Conservation (phyloP, 352 stramenopile species). For the Globisporangium paroecandrum region DNA sequence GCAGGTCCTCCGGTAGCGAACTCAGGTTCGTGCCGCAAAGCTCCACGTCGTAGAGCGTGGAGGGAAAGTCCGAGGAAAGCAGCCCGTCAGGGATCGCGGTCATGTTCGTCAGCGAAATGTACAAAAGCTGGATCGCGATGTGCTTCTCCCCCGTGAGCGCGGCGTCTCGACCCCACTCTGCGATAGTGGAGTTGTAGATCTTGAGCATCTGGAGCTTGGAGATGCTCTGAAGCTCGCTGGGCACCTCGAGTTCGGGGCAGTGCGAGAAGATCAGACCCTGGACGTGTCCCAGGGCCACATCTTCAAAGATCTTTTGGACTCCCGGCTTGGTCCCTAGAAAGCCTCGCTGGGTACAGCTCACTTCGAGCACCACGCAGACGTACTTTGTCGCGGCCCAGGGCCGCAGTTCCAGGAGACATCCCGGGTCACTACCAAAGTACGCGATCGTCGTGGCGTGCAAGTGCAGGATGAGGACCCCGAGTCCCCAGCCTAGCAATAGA, state of each 20-base stretch:
- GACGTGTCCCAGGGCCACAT: constrained; percentile 2
- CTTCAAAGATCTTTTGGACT: neutral
- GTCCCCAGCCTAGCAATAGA: constrained; percentile 21
- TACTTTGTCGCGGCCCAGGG: constrained; percentile 23
- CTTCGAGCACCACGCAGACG: constrained; percentile 8
- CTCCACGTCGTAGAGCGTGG: constrained; percentile 13
- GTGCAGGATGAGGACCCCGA: constrained; percentile 1
- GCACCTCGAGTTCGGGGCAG: constrained; percentile 18
- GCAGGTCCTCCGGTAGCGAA: constrained; percentile 7
- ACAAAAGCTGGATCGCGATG: constrained; percentile 12
- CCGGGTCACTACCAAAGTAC: neutral
- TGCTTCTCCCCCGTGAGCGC: constrained; percentile 11
- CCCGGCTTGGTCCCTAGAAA: neutral
- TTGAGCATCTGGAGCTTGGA: constrained; percentile 21
- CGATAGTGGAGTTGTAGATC: constrained; percentile 21
- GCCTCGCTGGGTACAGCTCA: constrained; percentile 10
- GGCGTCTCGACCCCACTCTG: constrained; percentile 14
- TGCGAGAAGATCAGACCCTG: constrained; percentile 21
- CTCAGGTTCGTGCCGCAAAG: constrained; percentile 12
- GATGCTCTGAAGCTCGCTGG: constrained; percentile 14
- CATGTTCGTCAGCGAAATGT: constrained; percentile 24
- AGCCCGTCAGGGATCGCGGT: constrained; percentile 10
- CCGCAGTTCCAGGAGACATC: constrained; percentile 19
- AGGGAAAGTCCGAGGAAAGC: neutral
- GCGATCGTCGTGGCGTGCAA: constrained; percentile 20